Conservation (phyloP, 495 filamentous ascomycete species). For the Penicillium diatomitis region DNA sequence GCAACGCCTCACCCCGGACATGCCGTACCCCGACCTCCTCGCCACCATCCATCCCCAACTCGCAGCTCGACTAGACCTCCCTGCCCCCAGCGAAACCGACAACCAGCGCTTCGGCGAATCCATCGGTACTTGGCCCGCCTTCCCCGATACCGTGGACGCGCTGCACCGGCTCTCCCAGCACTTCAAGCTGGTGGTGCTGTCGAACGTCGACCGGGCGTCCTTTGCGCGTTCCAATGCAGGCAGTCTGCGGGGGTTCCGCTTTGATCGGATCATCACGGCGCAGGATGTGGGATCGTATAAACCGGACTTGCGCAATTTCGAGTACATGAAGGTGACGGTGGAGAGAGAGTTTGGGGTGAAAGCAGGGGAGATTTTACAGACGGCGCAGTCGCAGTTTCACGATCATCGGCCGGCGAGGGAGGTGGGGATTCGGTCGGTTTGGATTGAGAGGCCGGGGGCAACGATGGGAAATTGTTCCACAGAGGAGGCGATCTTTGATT, state of each 20-base stretch:
- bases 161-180: constrained; percentile 44
- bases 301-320: constrained; percentile 57
- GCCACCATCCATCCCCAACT: constrained; percentile 39
- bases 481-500: constrained; percentile 42
- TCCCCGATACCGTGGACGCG: constrained; percentile 54
- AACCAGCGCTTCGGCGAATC: constrained; percentile 39
- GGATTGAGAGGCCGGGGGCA: constrained; percentile 54
- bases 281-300: constrained; percentile 72
- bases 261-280: constrained; percentile 66
- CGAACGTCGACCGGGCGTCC: constrained; percentile 59
- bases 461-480: constrained; percentile 31
- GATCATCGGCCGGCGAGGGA: constrained; percentile 63
- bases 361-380: constrained; percentile 51
- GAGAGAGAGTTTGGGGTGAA: constrained; percentile 46
- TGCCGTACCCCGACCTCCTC: constrained; percentile 52
- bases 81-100: constrained; percentile 20
- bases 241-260: constrained; percentile 40
- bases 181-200: constrained; percentile 63
- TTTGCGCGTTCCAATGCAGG: constrained; percentile 46
- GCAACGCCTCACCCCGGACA: constrained; percentile 38
- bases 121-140: constrained; percentile 53
- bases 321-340: constrained; percentile 49
- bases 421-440: constrained; percentile 54
- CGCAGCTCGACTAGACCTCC: constrained; percentile 30
- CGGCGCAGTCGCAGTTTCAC: constrained; percentile 58